A percentile compares a stretch with the other conserved stretches of the same genome.
phyloP scores from a whole-genome alignment of 345 rosid genomes.

The Acer campestre region DNA sequence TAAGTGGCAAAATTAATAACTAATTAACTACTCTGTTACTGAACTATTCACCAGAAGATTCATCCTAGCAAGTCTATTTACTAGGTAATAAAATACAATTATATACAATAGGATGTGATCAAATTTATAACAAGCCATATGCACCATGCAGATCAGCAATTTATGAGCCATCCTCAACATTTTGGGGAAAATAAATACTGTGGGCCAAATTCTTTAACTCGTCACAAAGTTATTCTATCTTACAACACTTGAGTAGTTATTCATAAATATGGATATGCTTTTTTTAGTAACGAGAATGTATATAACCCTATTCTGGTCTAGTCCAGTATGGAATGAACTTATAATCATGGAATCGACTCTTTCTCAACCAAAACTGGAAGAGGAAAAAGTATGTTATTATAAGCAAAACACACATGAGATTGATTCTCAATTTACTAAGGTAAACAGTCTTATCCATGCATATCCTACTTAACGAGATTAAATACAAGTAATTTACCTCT shows the following conservation, averaged over 20 bases:
- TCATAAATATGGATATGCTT: neutral
- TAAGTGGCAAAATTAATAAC: neutral
- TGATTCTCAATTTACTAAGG: neutral
- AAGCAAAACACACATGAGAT: neutral
- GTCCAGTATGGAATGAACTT: too few species aligned
- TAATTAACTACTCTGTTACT: neutral
- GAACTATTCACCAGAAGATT: neutral
- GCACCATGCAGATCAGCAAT: neutral
- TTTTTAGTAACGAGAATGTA: too few species aligned
- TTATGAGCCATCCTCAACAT: neutral
- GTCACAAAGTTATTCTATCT: neutral
- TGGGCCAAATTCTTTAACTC: neutral
- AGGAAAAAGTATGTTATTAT: neutral
- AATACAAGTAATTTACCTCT: conserved; percentile 36
- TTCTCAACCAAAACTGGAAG: neutral
- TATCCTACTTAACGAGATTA: neutral
- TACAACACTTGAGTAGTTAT: neutral
- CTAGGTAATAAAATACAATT: neutral
- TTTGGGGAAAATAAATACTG: neutral
- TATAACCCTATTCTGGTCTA: too few species aligned
- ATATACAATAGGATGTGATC: neutral
- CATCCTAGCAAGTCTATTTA: neutral
- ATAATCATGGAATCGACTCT: neutral
- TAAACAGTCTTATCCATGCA: neutral
- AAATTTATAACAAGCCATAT: neutral